A percentile compares a stretch with the other conserved stretches of the same genome.
Evolutionary conservation across 148 eudicot genomes (phyloP).

Genomic region (Persicaria maculosa): DNA sequence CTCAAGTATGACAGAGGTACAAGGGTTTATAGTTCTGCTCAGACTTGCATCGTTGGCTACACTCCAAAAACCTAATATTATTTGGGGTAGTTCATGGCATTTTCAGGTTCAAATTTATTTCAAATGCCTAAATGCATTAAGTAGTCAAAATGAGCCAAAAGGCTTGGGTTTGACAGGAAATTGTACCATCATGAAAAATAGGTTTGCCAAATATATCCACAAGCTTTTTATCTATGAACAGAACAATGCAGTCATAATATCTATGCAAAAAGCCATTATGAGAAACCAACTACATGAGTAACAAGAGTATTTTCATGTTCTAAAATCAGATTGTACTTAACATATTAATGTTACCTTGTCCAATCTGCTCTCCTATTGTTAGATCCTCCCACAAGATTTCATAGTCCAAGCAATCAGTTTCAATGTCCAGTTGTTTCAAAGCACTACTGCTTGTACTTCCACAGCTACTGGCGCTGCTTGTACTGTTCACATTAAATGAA

Average conservation of each 20-base stretch:
- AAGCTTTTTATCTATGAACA: background rate
- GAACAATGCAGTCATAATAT: background rate
- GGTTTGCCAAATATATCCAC: background rate
- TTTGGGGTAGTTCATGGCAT: background rate
- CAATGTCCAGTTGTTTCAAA: conserved; percentile 64
- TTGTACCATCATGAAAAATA: background rate
- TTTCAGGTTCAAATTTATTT: background rate
- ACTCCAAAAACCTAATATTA: background rate
- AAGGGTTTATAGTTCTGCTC: background rate
- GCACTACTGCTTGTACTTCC: conserved; percentile 81
- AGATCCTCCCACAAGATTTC: conserved; percentile 98
- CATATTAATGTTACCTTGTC: conserved; percentile 56
- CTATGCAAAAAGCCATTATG: background rate
- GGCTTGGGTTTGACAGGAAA: background rate
- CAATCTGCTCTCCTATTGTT: conserved; percentile 88
- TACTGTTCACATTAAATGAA: conserved; percentile 55
- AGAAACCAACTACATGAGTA: background rate
- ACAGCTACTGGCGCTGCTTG: conserved; percentile 85
- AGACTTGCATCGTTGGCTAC: background rate
- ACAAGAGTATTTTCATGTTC: background rate
- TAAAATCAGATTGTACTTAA: background rate
- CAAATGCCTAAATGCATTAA: background rate
- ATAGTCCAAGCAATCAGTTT: conserved; percentile 69
- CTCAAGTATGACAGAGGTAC: background rate
- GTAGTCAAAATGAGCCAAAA: background rate